Evolutionary conservation across 768 basidiomycete species (phyloP), one percentile per base, ranked within the genome.

Genomic region (Amanita brunnescens): DNA sequence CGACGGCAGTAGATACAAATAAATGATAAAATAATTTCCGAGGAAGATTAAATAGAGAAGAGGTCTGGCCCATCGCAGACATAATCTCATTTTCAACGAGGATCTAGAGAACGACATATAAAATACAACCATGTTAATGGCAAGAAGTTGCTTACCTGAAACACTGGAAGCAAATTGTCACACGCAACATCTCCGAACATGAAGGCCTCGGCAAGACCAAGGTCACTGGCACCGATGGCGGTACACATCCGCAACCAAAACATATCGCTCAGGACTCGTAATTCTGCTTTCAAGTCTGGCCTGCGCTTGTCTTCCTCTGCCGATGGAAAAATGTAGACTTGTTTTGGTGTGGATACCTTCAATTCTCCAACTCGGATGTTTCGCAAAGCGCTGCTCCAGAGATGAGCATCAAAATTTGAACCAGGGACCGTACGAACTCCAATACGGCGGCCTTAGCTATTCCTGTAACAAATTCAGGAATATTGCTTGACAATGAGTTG

Each of bases 101-200:
- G 23, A 42, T 7, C 24, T 42, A 10, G 12, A n/a, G 20, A 8
- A 10, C 3, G 23, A 42, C 6, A 18, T 38, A 16, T 2, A 38
- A 18, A 16, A 6, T n/a, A 38, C 6, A 16, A 38, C n/a, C 4
- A 2, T 14, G 37, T 3, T 6, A 16, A 16, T 38, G 3, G 14
- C 3, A n/a, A 6, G 3, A n/a, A 16, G 2, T 29, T 7, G 64
- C 74, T 58, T 53, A 82, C 85, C 63, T 76, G 66, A 67, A 87
- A 87, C 0, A 87, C 63, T 2, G 74, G 66, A 3, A 79, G 72
- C n/a, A 90, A 70, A 57, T 85, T 76, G 51, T 79, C 75, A 48
- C 80, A 80, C 56, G 83, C 78, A 26, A 85, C 79, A 40, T 89
- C 85, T 6, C 85, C 84, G 50, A 79, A 80, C 87, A 90, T 88